Evolutionary conservation across 352 stramenopile species (phyloP).

Genomic region (Elongisporangium anandrum): DNA sequence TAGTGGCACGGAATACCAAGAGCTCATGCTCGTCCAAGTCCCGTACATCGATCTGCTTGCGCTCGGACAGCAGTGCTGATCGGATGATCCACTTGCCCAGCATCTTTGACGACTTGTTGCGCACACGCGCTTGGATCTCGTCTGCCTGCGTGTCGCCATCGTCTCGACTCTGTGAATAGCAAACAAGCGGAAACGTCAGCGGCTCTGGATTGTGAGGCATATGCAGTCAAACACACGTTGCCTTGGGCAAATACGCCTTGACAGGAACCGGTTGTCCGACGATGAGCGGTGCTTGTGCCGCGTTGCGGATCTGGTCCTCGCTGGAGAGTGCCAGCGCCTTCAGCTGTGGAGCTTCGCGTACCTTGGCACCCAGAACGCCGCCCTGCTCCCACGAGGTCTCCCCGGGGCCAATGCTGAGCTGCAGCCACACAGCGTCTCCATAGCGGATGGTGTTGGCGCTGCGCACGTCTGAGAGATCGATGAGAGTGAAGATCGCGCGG

Average conservation of each 20-base stretch:
- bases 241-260: slow-evolving; percentile 69
- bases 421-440: slow-evolving; percentile 72
- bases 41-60: slow-evolving; percentile 48
- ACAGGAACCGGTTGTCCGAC: slow-evolving; percentile 62
- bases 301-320: slow-evolving; percentile 47
- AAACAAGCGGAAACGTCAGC: background rate
- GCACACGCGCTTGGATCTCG: slow-evolving; percentile 71
- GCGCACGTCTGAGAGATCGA: slow-evolving; percentile 57
- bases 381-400: slow-evolving; percentile 72
- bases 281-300: slow-evolving; percentile 30
- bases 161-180: slow-evolving; percentile 40
- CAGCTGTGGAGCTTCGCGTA: slow-evolving; percentile 66
- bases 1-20: background rate
- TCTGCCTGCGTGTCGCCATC: slow-evolving; percentile 70
- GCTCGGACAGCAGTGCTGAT: slow-evolving; percentile 38
- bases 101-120: slow-evolving; percentile 75
- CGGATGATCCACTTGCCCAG: slow-evolving; percentile 77
- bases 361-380: slow-evolving; percentile 67
- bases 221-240: slow-evolving; percentile 7
- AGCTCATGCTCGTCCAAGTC: background rate
- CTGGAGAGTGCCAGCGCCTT: slow-evolving; percentile 48
- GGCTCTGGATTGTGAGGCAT: too few species aligned
- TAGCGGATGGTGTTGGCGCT: slow-evolving; percentile 68
- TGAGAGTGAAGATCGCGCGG: slow-evolving; percentile 63
- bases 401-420: slow-evolving; percentile 59